Percentiles rank a stretch among this genome's conserved stretches.
Conservation (phyloP, 495 filamentous ascomycete species). For the Mycothermus thermophilus region DNA sequence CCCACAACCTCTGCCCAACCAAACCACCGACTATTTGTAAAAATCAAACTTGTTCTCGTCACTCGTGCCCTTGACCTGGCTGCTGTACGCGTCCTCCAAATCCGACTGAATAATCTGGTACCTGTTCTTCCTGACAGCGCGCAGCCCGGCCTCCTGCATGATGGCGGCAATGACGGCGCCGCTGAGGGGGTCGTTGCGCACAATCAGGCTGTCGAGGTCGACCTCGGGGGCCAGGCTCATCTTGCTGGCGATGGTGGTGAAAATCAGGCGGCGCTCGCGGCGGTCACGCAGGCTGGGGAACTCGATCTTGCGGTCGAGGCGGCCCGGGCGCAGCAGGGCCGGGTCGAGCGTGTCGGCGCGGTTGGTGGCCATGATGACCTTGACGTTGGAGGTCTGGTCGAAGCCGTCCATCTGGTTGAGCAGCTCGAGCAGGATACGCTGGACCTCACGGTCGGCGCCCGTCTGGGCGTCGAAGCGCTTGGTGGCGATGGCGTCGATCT, state of each 20-base stretch:
- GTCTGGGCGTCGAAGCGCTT: conserved; percentile 99
- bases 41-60: conserved; percentile 71
- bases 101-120: conserved; percentile 98
- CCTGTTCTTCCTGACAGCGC: conserved; percentile 92
- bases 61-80: conserved; percentile 79
- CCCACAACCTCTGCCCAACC: background rate
- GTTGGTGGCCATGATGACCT: conserved; percentile 99
- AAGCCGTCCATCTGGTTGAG: conserved; percentile 99
- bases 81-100: conserved; percentile 88
- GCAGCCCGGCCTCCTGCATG: conserved; percentile 95
- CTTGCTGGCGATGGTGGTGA: conserved; percentile 86
- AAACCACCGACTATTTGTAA: conserved; percentile 34
- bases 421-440: conserved; percentile 91
- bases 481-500: conserved; percentile 97
- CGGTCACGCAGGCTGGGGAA: conserved; percentile 86
- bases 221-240: conserved; percentile 96
- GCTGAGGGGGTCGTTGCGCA: conserved; percentile 87
- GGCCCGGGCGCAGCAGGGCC: conserved; percentile 82
- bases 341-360: conserved; percentile 94
- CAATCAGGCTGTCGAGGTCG: conserved; percentile 87
- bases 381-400: conserved; percentile 95
- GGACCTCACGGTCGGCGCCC: conserved; percentile 92
- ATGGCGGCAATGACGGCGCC: conserved; percentile 96
- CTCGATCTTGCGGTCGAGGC: conserved; percentile 95
- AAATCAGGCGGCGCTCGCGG: conserved; percentile 87